phyloP scores from a whole-genome alignment of 2,329 filamentous ascomycete genomes.

The Colletotrichum sp. region DNA sequence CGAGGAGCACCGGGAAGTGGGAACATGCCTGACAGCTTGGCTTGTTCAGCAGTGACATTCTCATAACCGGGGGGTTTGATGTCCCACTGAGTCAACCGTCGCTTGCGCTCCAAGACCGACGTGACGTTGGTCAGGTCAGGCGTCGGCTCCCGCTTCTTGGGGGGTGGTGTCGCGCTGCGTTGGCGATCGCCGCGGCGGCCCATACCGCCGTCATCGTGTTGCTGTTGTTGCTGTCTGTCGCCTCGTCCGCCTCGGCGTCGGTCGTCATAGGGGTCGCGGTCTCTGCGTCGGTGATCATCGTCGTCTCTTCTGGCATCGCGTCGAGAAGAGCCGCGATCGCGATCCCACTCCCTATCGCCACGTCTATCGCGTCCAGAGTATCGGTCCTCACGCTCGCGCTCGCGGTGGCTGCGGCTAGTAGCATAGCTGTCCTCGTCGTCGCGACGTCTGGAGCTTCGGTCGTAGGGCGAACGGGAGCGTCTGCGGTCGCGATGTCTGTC shows the following conservation, averaged over 20 bases:
- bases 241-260: constrained; percentile 53
- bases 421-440: constrained; percentile 87
- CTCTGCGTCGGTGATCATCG: constrained; percentile 63
- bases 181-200: constrained; percentile 59
- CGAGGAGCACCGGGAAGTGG: constrained; percentile 93
- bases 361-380: constrained; percentile 74
- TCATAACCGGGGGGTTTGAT: constrained; percentile 99
- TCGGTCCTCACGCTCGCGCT: constrained; percentile 91
- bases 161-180: constrained; percentile 79
- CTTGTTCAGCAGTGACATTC: constrained; percentile 96
- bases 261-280: constrained; percentile 58
- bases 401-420: constrained; percentile 89
- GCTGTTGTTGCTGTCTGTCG: constrained; percentile 41
- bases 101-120: constrained; percentile 84
- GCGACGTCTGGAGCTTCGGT: constrained; percentile 70
- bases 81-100: constrained; percentile 97
- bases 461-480: constrained; percentile 86
- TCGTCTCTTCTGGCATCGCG: constrained; percentile 71
- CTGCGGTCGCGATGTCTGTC: constrained; percentile 63
- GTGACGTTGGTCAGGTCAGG: constrained; percentile 89
- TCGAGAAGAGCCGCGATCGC: constrained; percentile 67
- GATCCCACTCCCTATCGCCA: constrained; percentile 78
- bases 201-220: constrained; percentile 34
- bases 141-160: constrained; percentile 92
- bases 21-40: constrained; percentile 99